Evolutionary conservation across 176 grass and related monocot genomes (phyloP).

Genomic region (Microstegium vimineum): DNA sequence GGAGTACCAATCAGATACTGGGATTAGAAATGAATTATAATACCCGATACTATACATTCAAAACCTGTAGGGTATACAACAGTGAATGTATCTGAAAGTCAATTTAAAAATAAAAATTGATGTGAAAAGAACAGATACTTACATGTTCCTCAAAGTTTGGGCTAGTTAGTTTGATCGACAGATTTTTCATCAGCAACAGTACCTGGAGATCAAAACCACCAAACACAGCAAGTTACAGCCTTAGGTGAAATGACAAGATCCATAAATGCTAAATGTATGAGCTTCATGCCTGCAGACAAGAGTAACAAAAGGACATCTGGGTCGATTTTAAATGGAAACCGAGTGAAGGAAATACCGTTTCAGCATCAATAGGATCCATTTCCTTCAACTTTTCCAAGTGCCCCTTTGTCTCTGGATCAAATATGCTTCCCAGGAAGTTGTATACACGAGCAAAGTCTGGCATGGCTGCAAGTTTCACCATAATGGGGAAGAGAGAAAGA

Average conservation of each 20-base stretch:
- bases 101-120: background rate
- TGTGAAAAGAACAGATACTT: constrained; percentile 1
- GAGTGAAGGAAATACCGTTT: constrained; percentile 61
- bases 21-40: background rate
- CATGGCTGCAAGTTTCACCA: constrained; percentile 44
- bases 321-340: constrained; percentile 1
- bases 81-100: background rate
- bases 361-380: constrained; percentile 88
- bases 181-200: constrained; percentile 75
- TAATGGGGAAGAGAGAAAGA: background rate
- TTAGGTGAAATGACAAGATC: background rate
- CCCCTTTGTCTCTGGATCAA: constrained; percentile 71
- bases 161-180: constrained; percentile 69
- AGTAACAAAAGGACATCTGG: background rate
- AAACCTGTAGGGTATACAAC: background rate
- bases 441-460: constrained; percentile 82
- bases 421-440: constrained; percentile 79
- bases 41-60: background rate
- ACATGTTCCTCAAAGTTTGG: constrained; percentile 87
- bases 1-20: background rate
- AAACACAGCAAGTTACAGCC: background rate
- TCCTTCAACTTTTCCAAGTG: constrained; percentile 71
- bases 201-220: constrained; percentile 51
- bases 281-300: background rate
- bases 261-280: constrained; percentile 11